Evolutionary conservation across 345 rosid species (phyloP).

Genomic region (Hypericum perforatum): DNA sequence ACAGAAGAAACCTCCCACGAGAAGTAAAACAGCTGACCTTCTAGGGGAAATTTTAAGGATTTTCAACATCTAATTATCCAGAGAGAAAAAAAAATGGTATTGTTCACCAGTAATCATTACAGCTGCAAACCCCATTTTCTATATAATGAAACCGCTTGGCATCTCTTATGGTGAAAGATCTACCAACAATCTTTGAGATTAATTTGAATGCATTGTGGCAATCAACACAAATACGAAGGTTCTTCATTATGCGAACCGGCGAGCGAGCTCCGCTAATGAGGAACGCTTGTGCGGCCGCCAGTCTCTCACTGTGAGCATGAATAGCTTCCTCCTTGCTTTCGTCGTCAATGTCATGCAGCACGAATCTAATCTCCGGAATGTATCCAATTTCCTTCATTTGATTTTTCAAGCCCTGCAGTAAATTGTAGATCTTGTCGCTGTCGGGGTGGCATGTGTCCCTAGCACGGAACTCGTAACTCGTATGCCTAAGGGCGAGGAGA

Average conservation of each 20-base stretch:
- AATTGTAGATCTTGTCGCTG: conserved; percentile 37
- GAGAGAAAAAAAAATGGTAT: too few species aligned
- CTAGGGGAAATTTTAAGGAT: too few species aligned
- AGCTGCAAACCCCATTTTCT: conserved; percentile 51
- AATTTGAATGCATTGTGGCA: conserved; percentile 67
- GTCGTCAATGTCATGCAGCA: conserved; percentile 68
- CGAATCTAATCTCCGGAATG: conserved; percentile 44
- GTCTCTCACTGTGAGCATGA: conserved; percentile 81
- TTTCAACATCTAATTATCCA: too few species aligned
- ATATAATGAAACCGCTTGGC: conserved; percentile 79
- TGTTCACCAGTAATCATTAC: conserved; percentile 75
- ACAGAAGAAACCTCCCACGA: too few species aligned
- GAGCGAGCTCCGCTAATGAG: conserved; percentile 49
- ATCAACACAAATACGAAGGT: conserved; percentile 77
- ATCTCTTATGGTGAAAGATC: conserved; percentile 56
- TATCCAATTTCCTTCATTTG: conserved; percentile 80
- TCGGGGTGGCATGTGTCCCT: conserved; percentile 81
- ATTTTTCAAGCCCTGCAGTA: conserved; percentile 41
- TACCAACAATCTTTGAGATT: conserved; percentile 65
- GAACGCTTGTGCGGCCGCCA: conserved; percentile 65
- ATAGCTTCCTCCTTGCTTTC: conserved; percentile 85
- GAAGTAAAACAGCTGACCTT: too few species aligned
- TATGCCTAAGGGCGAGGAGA: conserved; percentile 34
- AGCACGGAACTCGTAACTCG: conserved; percentile 40
- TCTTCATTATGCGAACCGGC: conserved; percentile 52